A percentile compares a stretch with the other conserved stretches of the same genome.
Conservation (phyloP, 352 stramenopile species). For the Phytophthora palmivora region DNA sequence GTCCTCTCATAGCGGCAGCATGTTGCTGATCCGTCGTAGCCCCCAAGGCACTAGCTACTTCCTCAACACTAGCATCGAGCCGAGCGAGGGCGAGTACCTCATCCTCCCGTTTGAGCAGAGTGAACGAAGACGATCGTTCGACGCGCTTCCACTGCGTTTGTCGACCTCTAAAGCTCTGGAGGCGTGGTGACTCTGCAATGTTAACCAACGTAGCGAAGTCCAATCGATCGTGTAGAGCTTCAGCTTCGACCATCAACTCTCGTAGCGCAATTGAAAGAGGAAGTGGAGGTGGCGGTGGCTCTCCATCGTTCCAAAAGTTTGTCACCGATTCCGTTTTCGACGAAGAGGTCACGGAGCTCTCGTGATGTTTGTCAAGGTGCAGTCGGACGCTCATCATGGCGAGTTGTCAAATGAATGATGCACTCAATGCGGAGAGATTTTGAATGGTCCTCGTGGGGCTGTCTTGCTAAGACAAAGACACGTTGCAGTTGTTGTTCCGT, state of each 20-base stretch:
- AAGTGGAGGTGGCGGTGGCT: slow-evolving; percentile 23
- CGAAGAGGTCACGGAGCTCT: slow-evolving; percentile 7
- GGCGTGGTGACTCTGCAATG: slow-evolving; percentile 20
- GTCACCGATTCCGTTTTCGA: slow-evolving; percentile 6
- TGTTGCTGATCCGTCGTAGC: slow-evolving; percentile 25
- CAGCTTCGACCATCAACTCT: slow-evolving; percentile 18
- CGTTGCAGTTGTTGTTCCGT: too few relatives aligned
- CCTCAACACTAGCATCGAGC: slow-evolving; percentile 38
- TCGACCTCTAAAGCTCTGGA: slow-evolving; percentile 18
- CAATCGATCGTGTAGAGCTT: slow-evolving; percentile 24
- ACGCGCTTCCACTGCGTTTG: slow-evolving; percentile 32
- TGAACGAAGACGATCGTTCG: slow-evolving; percentile 22
- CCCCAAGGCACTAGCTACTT: slow-evolving; percentile 36
- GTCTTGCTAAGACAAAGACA: too few relatives aligned
- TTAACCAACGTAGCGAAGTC: slow-evolving; percentile 27
- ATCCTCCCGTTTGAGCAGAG: slow-evolving; percentile 29
- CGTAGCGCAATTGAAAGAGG: slow-evolving; percentile 24
- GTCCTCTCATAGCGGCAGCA: slow-evolving; percentile 36
- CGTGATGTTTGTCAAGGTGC: slow-evolving; percentile 9
- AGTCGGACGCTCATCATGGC: slow-evolving; percentile 19
- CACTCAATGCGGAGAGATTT: too few relatives aligned
- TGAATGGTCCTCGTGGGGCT: too few relatives aligned
- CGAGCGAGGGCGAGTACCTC: slow-evolving; percentile 37
- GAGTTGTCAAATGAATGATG: too few relatives aligned
- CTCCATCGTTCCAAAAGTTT: slow-evolving; percentile 23